Base-by-base conservation (phyloP, 2,329 filamentous ascomycete genomes). In the Aspergillus sp. region DNA sequence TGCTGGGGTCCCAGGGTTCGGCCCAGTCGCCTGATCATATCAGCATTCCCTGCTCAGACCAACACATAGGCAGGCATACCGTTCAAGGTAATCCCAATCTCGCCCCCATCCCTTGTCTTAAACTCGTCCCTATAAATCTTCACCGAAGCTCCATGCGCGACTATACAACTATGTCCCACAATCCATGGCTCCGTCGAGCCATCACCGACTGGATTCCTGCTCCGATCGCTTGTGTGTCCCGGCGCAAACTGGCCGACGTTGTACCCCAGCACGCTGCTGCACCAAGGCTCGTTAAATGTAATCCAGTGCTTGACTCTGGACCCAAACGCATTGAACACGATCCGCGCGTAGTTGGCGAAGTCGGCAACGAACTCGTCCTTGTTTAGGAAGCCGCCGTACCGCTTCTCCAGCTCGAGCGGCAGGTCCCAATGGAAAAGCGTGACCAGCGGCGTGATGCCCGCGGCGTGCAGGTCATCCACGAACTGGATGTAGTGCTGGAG, bases 241-340 rank as follows among this genome's bases (percentile, higher is more conserved):
- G 86, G 86, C 8, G 86, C 86, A 53, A 88, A 86, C 41, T 76
- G 66, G 16, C 86, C 86, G 26, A 73, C 75, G 52, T 72, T 82
- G 62, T 89, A 91, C 22, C 85, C 85, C 26, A 91, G 71, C 40
- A 91, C 79, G 32, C 80, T 76, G 42, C 77, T 83, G 63, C 84
- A 93, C 78, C 82, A 91, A 3, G 86, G 86, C 66, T 93, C 85
- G 57, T 91, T 91, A 65, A 89, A 86, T 15, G 84, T 91, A 58
- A 88, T 84, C 86, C 86, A 93, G 62, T 84, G 72, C 67, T 86
- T 85, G 51, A 86, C 84, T 58, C 79, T 80, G 33, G 78, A 73
- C 30, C 72, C 72, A 35, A 93, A 69, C 1, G 78, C 74, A 53
- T 80, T 71, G 65, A 86, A 93, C 49, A 85, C 68, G 29, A 85